Evolutionary conservation across 139 green algal genomes (phyloP), one percentile per base, ranked within the genome.

Genomic region (Auxenochlorella protothecoides): DNA sequence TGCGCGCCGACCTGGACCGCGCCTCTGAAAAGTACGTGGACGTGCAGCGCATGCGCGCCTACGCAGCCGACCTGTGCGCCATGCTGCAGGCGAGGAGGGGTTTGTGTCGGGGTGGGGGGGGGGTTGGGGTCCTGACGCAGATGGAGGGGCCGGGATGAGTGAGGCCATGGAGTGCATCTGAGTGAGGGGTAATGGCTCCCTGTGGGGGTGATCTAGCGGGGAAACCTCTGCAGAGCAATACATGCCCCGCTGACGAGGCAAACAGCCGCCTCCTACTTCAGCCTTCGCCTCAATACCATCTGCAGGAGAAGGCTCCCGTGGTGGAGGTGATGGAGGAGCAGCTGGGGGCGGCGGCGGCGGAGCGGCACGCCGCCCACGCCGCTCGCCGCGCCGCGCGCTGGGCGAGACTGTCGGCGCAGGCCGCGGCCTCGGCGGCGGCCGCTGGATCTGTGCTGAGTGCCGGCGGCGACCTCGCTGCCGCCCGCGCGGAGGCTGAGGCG

Each of bases 301-400:
- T 44, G 59, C 80, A 87, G 69, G 81, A 88, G 63, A 97, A 97
- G 79, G 87, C 85, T 6, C 78, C 85, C 0, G 76, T 96, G 12
- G 85, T 95, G 14, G 91, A 97, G 78, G 91, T 92, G 77, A 79
- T 97, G 73, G 87, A 96, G 75, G 91, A 93, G 15, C 77, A 86
- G 53, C 67, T 92, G 70, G 59, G 82, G 67, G 59, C 76, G 27
- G 53, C 85, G 52, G 63, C 70, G 27, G 76, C 84, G 63, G 79
- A 86, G 15, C 79, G 85, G 27, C 27, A 44, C 27, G 27, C 27
- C 27, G 27, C 27, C 27, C 27, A 44, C 27, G 27, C 27, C 27
- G 27, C 27, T 44, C 27, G 27, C 27, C 27, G 27, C 27, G 27
- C 27, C 27, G 27, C 27, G 1, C 27, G 27, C 27, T 44, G 27